Evolutionary conservation across 495 filamentous ascomycete genomes (phyloP).

Genomic region (Penicillium psychrofluorescens): DNA sequence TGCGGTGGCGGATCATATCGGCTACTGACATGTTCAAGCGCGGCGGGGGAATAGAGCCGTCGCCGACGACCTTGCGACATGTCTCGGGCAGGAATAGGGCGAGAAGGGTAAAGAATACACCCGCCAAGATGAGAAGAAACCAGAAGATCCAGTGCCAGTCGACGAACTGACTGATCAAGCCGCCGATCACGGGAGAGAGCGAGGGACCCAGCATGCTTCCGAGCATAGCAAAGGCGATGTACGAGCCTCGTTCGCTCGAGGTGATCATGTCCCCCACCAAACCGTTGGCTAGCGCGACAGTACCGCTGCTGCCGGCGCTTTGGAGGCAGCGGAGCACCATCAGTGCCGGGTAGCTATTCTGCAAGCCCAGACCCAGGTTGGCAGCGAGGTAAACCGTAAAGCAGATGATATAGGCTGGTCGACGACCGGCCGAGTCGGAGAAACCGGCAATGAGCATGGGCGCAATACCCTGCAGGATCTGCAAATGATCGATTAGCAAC

Average conservation of each 20-base stretch:
- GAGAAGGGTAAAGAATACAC: conserved; percentile 24
- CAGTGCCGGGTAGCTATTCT: conserved; percentile 39
- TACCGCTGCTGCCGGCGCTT: conserved; percentile 42
- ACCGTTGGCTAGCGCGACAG: conserved; percentile 31
- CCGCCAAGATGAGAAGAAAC: conserved; percentile 60
- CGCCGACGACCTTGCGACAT: conserved; percentile 36
- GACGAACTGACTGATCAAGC: conserved; percentile 55
- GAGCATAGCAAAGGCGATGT: conserved; percentile 33
- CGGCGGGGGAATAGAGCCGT: conserved; percentile 29
- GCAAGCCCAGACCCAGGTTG: conserved; percentile 42
- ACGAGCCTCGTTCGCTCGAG: conserved; percentile 35
- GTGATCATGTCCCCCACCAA: conserved; percentile 38
- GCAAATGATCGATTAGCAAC: neutral
- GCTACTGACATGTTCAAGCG: conserved; percentile 28
- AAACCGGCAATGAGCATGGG: conserved; percentile 43
- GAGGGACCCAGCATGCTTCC: conserved; percentile 38
- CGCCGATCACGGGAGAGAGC: conserved; percentile 58
- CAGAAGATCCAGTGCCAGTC: conserved; percentile 70
- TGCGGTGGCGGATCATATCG: conserved; percentile 20
- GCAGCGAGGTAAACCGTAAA: conserved; percentile 40
- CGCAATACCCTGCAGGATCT: conserved; percentile 46
- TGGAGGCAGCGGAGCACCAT: conserved; percentile 44
- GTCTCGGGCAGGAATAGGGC: conserved; percentile 40
- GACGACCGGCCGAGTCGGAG: conserved; percentile 40
- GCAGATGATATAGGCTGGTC: conserved; percentile 40